These are phyloP conservation scores for Waltergamsia citrina DNA, from an alignment of 2,329 filamentous ascomycete genomes.

Conservation along the genomic window DNA sequence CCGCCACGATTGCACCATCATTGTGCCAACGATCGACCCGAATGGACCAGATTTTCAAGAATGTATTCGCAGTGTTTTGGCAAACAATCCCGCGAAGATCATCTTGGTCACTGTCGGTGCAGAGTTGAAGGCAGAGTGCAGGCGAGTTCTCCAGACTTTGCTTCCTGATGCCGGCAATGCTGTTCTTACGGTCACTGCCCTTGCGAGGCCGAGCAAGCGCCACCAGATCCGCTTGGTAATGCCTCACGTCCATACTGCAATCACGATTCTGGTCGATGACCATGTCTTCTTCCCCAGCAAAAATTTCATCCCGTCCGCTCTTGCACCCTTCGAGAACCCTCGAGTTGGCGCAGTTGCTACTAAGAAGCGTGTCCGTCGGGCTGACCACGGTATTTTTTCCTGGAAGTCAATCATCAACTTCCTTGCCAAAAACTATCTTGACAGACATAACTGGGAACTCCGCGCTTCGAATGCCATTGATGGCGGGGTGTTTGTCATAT, in stretches of 20 bases:
- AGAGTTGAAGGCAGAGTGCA: constrained; percentile 11
- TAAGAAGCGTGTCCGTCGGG: constrained; percentile 41
- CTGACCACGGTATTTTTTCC: constrained; percentile 13
- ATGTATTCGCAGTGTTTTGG: constrained; percentile 28
- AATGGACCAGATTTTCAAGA: constrained; percentile 25
- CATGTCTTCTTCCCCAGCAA: constrained; percentile 38
- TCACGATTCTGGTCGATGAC: constrained; percentile 41
- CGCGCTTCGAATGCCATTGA: constrained; percentile 45
- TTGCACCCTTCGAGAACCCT: constrained; percentile 33
- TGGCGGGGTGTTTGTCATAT: constrained; percentile 49
- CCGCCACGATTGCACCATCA: constrained; percentile 33
- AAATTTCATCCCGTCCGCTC: constrained; percentile 27
- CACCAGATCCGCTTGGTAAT: constrained; percentile 33
- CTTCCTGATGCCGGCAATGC: constrained; percentile 5
- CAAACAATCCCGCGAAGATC: constrained; percentile 25
- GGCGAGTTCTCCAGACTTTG: constrained; percentile 6
- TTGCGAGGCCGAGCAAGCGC: constrained; percentile 34
- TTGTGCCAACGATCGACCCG: constrained; percentile 42
- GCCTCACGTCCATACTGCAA: constrained; percentile 20
- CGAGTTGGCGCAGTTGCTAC: constrained; percentile 45
- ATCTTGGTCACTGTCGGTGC: constrained; percentile 35
- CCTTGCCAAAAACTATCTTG: constrained; percentile 48
- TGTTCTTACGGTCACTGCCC: constrained; percentile 18
- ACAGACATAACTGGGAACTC: constrained; percentile 54
- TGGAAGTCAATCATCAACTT: constrained; percentile 37